These are phyloP conservation scores for Solanum sparsipilum DNA, from an alignment of 257 asterid species.

Conservation along the genomic window DNA sequence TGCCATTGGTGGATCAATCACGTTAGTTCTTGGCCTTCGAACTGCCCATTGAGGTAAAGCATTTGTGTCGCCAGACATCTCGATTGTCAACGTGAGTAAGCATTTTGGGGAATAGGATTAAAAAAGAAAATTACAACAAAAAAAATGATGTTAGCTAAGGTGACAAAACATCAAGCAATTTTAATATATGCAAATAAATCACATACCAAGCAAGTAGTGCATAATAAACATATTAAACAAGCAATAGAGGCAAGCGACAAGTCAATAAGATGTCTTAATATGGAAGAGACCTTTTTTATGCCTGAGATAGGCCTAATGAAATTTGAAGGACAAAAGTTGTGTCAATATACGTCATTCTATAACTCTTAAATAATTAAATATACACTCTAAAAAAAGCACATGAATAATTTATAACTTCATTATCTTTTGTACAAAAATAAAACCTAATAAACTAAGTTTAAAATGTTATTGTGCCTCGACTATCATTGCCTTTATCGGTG, in stretches of 20 bases:
- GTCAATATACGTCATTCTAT: neutral
- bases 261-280: neutral
- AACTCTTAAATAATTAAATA: neutral
- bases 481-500: too few relatives aligned
- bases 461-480: too few relatives aligned
- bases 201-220: too few relatives aligned
- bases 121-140: too few relatives aligned
- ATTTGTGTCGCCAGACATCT: neutral
- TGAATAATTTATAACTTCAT: too few relatives aligned
- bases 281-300: neutral
- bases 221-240: neutral
- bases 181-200: neutral
- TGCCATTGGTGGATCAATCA: neutral
- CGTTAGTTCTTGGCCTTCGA: neutral
- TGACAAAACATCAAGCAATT: neutral
- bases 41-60: neutral
- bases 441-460: too few relatives aligned
- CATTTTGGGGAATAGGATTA: neutral
- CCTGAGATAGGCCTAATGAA: neutral
- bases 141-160: neutral
- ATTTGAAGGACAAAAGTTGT: neutral
- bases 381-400: too few relatives aligned
- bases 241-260: neutral
- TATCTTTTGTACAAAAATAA: too few relatives aligned
- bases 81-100: neutral